A percentile compares a stretch with the other conserved stretches of the same genome.
phyloP scores from a whole-genome alignment of 331 rosid genomes.

The Telfairia occidentalis region DNA sequence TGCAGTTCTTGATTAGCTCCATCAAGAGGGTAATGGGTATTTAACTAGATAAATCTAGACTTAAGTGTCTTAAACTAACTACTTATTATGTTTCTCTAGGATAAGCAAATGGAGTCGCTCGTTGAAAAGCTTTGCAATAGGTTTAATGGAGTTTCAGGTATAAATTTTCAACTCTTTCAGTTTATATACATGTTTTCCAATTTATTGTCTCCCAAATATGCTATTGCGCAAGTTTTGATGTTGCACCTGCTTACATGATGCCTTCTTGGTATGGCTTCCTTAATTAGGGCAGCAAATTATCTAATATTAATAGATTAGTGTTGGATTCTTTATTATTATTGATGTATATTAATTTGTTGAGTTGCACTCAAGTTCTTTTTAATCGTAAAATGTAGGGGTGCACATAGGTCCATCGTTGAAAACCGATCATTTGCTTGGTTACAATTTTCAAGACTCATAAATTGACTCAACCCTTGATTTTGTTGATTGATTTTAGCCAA shows the following conservation, averaged over 20 bases:
- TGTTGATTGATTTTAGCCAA: too few species aligned
- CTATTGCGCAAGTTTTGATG: not conserved
- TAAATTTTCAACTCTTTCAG: not conserved
- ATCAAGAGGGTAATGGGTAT: conserved; percentile 63
- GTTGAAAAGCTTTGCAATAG: conserved; percentile 93
- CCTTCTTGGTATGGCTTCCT: not conserved
- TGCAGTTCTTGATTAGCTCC: conserved; percentile 91
- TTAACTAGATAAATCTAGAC: conserved; percentile 9
- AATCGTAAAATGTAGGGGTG: not conserved
- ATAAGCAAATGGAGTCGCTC: conserved; percentile 91
- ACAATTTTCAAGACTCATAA: too few species aligned
- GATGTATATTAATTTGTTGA: not conserved
- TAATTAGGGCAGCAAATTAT: not conserved
- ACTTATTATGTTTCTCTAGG: conserved; percentile 39
- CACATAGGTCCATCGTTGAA: too few species aligned
- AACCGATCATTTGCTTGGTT: too few species aligned
- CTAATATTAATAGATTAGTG: not conserved
- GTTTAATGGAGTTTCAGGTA: conserved; percentile 85
- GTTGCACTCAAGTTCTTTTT: not conserved
- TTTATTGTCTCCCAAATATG: not conserved
- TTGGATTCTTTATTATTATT: not conserved
- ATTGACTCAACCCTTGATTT: too few species aligned
- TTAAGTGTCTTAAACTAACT: conserved; percentile 11
- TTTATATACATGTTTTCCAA: not conserved
- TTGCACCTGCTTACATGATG: not conserved